These are phyloP conservation scores for Penicillium sp. DNA, from an alignment of 2,329 filamentous ascomycete species.

Conservation along the genomic window DNA sequence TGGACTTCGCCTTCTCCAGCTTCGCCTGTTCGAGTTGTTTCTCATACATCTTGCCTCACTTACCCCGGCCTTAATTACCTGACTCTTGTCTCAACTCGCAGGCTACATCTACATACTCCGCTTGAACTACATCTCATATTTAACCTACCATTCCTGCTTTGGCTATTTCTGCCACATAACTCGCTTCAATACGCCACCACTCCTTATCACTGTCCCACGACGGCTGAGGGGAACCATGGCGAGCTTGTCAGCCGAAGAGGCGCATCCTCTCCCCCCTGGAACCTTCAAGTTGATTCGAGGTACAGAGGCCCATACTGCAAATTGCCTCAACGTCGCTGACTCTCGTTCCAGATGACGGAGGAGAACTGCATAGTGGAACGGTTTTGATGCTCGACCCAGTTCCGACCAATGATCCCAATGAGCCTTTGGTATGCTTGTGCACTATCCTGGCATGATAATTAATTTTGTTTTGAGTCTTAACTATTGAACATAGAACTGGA, in stretches of 20 bases:
- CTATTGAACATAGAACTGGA: constrained; percentile 42
- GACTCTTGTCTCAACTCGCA: not conserved
- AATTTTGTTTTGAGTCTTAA: not conserved
- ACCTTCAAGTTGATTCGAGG: constrained; percentile 28
- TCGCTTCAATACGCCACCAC: not conserved
- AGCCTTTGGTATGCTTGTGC: constrained; percentile 30
- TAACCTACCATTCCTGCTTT: not conserved
- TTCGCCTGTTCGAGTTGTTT: not conserved
- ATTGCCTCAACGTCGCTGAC: not conserved
- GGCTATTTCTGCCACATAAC: not conserved
- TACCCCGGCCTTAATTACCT: not conserved
- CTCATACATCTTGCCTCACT: no score
- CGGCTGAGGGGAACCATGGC: not conserved
- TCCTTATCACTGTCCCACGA: not conserved
- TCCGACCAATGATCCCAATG: constrained; percentile 33
- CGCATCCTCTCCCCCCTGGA: constrained; percentile 20
- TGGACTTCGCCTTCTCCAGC: not conserved
- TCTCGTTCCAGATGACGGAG: constrained; percentile 11
- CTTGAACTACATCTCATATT: not conserved
- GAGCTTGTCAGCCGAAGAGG: constrained; percentile 1
- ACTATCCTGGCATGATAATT: not conserved
- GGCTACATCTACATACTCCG: not conserved
- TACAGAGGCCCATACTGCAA: not conserved
- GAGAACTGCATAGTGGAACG: constrained; percentile 5
- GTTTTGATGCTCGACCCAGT: constrained; percentile 36